These are phyloP conservation scores for Neofusicoccum umdonicola DNA, from an alignment of 2,329 filamentous ascomycete genomes.

Conservation along the genomic window DNA sequence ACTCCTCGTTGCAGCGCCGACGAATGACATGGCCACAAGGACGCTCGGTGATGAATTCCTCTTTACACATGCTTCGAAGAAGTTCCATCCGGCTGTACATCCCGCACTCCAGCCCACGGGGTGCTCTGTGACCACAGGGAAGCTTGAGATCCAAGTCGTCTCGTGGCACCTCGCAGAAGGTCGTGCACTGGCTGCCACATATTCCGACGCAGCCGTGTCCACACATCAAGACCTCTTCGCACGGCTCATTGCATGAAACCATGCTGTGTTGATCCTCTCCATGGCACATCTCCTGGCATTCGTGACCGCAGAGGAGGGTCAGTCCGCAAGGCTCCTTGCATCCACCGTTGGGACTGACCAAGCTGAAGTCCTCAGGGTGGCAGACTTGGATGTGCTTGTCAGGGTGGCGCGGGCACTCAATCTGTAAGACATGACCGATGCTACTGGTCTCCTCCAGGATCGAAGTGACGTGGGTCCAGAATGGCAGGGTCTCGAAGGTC, in stretches of 20 bases:
- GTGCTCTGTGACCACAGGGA: not conserved
- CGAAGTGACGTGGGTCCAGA: constrained; percentile 61
- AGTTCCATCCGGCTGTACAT: not conserved
- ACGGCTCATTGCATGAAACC: not conserved
- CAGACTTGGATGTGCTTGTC: constrained; percentile 24
- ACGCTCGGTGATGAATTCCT: not conserved
- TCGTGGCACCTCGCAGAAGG: not conserved
- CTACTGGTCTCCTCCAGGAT: constrained; percentile 43
- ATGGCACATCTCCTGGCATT: not conserved
- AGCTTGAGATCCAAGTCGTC: not conserved
- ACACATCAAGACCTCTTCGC: not conserved
- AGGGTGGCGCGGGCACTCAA: constrained; percentile 31
- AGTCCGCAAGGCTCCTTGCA: constrained; percentile 18
- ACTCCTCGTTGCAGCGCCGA: not conserved
- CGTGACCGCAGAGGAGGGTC: not conserved
- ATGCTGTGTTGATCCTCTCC: not conserved
- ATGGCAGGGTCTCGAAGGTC: constrained; percentile 56
- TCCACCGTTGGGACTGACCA: constrained; percentile 30
- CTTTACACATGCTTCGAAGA: not conserved
- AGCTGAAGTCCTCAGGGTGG: constrained; percentile 29
- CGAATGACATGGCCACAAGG: not conserved
- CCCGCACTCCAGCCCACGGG: not conserved
- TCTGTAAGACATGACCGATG: constrained; percentile 22
- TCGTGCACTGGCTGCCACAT: not conserved
- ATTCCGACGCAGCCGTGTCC: not conserved